phyloP scores from a whole-genome alignment of 257 asterid species.

The Voacanga thouarsii region DNA sequence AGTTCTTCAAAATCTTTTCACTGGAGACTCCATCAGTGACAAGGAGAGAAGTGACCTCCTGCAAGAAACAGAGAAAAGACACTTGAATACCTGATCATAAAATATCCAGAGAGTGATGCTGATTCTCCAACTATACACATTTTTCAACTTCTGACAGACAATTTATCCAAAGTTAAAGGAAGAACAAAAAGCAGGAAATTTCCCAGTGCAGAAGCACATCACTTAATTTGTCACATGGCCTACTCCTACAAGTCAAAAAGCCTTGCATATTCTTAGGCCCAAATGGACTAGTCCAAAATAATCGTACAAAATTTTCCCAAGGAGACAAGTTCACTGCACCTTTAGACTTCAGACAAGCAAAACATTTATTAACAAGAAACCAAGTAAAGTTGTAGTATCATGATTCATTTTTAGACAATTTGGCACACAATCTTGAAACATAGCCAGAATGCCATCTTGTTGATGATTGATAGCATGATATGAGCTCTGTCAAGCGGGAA shows the following conservation, averaged over 20 bases:
- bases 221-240: background rate
- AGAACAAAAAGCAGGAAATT: background rate
- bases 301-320: background rate
- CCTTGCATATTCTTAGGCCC: background rate
- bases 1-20: slow-evolving; percentile 70
- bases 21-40: slow-evolving; percentile 66
- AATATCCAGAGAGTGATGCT: background rate
- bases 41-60: slow-evolving; percentile 87
- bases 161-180: background rate
- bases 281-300: background rate
- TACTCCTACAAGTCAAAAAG: too few species aligned
- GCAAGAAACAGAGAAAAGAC: slow-evolving; percentile 26
- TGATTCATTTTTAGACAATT: background rate
- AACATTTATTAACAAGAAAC: background rate
- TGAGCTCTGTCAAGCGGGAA: background rate
- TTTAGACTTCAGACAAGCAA: background rate
- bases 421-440: background rate
- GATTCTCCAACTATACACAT: background rate
- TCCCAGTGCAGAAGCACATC: background rate
- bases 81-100: background rate
- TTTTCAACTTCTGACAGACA: background rate
- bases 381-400: background rate
- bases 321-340: background rate
- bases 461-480: too few species aligned
- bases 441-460: background rate